Evolutionary conservation across 2,329 filamentous ascomycete species (phyloP).

Genomic region (Fusarium solani-melongenae): DNA sequence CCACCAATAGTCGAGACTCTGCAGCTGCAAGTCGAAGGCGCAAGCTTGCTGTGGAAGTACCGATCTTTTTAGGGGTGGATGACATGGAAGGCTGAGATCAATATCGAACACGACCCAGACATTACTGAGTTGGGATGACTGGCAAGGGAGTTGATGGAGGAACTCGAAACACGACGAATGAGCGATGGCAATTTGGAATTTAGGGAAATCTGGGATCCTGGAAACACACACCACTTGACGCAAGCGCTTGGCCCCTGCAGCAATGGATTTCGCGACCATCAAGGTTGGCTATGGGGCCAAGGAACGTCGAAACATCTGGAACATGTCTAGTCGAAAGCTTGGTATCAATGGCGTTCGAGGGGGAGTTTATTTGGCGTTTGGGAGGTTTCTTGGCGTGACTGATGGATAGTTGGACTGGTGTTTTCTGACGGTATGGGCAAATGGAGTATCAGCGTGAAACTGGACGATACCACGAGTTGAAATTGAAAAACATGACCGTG

Average conservation of each 20-base stretch:
- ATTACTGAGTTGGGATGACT: background rate
- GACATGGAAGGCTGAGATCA: conserved; percentile 5
- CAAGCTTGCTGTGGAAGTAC: conserved; percentile 32
- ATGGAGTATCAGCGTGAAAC: background rate
- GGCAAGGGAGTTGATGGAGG: background rate
- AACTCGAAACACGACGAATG: background rate
- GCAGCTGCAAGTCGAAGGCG: conserved; percentile 23
- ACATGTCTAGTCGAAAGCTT: conserved; percentile 31
- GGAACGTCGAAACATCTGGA: conserved; percentile 11
- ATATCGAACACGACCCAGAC: background rate
- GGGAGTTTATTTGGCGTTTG: background rate
- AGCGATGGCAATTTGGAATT: conserved; percentile 2
- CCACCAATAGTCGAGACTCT: background rate
- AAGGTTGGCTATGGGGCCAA: background rate
- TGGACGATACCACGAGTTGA: background rate
- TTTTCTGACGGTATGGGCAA: background rate
- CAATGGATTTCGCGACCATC: background rate
- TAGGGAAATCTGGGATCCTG: background rate
- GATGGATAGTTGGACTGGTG: background rate
- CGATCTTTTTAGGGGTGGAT: conserved; percentile 11
- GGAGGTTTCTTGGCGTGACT: background rate
- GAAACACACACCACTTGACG: background rate
- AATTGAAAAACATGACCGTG: background rate
- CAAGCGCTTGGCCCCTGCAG: conserved; percentile 2
- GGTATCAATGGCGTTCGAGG: background rate